Evolutionary conservation across 2,329 filamentous ascomycete genomes (phyloP), one percentile per base, ranked within the genome.

Genomic region (Ceratocystis diversiconidia): DNA sequence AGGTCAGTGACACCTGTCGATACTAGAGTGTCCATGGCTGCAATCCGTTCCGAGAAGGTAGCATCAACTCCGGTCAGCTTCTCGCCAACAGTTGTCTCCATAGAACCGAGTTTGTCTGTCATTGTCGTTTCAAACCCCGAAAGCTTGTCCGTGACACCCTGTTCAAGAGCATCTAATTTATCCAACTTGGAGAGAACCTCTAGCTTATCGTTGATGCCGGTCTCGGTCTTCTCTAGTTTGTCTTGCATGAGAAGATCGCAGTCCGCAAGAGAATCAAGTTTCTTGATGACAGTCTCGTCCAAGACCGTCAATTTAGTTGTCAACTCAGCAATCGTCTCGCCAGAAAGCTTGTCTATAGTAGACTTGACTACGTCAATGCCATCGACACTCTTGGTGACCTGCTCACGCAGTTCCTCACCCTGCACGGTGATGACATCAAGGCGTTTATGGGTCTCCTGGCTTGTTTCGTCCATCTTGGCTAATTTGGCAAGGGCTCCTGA

Each of bases 201-300:
- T 17, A 67, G 43, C 66, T 67, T 67, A n/a, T 65, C 43, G 32
- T 30, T 25, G 25, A 67, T 41, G 25, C 60, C 52, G 6, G 60
- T 36, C 41, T 63, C 61, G 41, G 64, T 63, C 43, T 67, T 64
- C 28, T 67, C 66, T 10, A 67, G 60, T 22, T 65, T 61, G 59
- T 67, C 66, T 30, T 67, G 63, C 30, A 65, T 62, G 22, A 67
- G 60, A 15, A 67, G 63, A 48, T 64, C 66, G 50, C 61, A 65
- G 32, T 67, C 66, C 6, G 66, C 61, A 17, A 67, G 43, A 5
- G 66, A 65, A 19, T 44, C 63, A 7, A 64, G 63, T 28, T 61
- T 64, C 52, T 64, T 64, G 52, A 25, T 22, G 7, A 64, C n/a
- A 4, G 52, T 43, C 25, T 64, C 63, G n/a, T 61, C 63, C 50